Base-by-base conservation (phyloP, 208 protist species). In the Leishmania turanica region DNA sequence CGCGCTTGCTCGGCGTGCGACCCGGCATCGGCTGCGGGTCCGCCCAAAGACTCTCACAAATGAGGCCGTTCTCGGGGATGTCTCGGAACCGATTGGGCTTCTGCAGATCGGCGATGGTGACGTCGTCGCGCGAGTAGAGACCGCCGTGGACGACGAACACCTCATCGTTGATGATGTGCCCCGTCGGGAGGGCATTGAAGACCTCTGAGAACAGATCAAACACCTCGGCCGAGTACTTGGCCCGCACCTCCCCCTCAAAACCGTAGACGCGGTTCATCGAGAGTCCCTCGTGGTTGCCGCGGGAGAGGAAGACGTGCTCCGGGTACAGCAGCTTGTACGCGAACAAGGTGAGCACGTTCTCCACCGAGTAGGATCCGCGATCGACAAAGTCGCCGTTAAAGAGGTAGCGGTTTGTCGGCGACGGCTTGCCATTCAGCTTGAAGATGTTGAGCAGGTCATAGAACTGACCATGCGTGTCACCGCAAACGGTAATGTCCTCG, bases 381-480 rank as follows among this genome's bases (percentile, higher is more conserved):
- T 99, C 98, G 0, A 99, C 98, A 89, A 99, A 99, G 81, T 99
- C 97, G 56, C 97, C 97, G 83, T 99, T 99, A 83, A 99, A 99
- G 19, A 99, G 84, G 84, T 99, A 99, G 54, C 97, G 95, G 84
- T 99, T 99, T 4, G 84, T 92, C 31, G 80, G 72, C 3, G 92
- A 97, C 54, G 96, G 96, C 24, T 77, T 85, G 42, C 97, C 96
- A 81, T 97, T 98, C 13, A 96, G 81, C 68, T 98, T 87, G 82
- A 99, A 99, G 80, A 99, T 99, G 86, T 99, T 97, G 49, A 99
- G 88, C 53, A 99, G 83, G 87, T 99, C 99, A 86, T 99, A 99
- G 87, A 95, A 99, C 90, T 99, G 99, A 13, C 99, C 99, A 91
- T 99, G 99, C 13, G 98, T 99, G 88, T 99, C 99, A 70, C 99